Evolutionary conservation across 2,329 filamentous ascomycete genomes (phyloP), one percentile per base, ranked within the genome.

Genomic region (Blastomyces parvus): DNA sequence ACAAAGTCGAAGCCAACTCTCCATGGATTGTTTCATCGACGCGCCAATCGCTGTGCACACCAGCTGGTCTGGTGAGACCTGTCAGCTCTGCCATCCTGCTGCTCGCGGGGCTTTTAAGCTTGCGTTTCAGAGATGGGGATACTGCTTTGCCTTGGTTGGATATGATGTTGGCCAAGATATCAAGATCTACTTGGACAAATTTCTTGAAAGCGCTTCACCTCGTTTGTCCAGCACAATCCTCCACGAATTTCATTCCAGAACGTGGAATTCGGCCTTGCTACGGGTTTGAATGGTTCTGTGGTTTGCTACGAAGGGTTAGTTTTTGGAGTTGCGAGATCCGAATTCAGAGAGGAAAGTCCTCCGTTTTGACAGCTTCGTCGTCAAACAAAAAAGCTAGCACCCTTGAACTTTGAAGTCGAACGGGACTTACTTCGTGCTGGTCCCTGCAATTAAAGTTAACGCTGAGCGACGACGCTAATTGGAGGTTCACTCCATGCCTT

Each of bases 391-490:
- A 36, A 36, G 7, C 33, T 2, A 4, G 27, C 33, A 36, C 3
- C 33, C 8, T 36, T 36, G 33, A 38, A 2, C 33, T 2, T 36
- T 36, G 33, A 38, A 2, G 36, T 22, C 42, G 17, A 8, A 46
- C 19, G 17, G 19, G 42, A 30, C 19, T 38, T 7, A 6, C n/a
- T 38, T 57, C 6, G 36, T 9, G 55, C 14, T n/a, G n/a, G 22
- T 14, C 57, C 57, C 22, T 59, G 57, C 38, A 59, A 59, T 59
- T 19, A 40, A 59, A 59, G 33, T 46, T 44, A 59, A 59, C 57
- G 19, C 14, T 44, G 30, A 7, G 40, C 11, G 44, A 30, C 6
- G 7, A 42, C 40, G 38, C 57, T 59, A 27, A 58, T 33, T 58
- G 55, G 55, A 40, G 55, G 55, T 17, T 22, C 13, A 40, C 17